A percentile compares a stretch with the other conserved stretches of the same genome.
phyloP scores from a whole-genome alignment of 305 asterid genomes.

The Lippia alba region DNA sequence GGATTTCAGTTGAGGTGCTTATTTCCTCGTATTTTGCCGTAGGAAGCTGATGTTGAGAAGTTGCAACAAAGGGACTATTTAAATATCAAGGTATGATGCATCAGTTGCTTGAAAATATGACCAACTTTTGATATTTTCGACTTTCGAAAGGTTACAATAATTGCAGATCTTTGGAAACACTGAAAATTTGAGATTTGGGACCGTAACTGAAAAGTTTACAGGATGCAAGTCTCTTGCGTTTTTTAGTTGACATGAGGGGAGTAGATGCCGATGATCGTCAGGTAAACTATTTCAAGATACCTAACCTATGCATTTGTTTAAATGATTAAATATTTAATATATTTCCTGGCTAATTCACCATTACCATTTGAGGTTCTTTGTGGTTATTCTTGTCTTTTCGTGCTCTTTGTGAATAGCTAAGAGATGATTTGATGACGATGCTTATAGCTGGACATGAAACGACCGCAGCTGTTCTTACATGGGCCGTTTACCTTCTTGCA shows the following conservation, averaged over 20 bases:
- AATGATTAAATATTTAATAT: too few relatives aligned
- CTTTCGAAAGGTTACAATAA: conserved; percentile 22
- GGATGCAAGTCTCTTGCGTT: conserved; percentile 98
- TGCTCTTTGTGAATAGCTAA: conserved; percentile 59
- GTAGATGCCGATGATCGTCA: conserved; percentile 96
- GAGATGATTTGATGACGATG: conserved; percentile 99
- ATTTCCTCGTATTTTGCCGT: conserved; percentile 37
- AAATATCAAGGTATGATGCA: conserved; percentile 73
- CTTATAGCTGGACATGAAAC: conserved; percentile 99
- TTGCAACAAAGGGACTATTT: conserved; percentile 92
- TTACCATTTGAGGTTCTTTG: conserved; percentile 15
- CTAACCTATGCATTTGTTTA: conserved; percentile 21
- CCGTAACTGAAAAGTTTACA: conserved; percentile 68
- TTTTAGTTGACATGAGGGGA: conserved; percentile 98
- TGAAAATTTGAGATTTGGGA: conserved; percentile 43
- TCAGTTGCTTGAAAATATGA: conserved; percentile 28
- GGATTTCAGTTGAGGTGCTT: conserved; percentile 16
- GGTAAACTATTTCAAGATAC: conserved; percentile 52
- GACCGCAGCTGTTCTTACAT: conserved; percentile 95
- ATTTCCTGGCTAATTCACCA: not conserved
- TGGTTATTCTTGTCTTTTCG: conserved; percentile 21
- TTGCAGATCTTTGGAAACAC: conserved; percentile 28
- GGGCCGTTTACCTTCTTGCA: conserved; percentile 91
- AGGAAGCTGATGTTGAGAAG: conserved; percentile 97
- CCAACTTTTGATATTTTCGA: conserved; percentile 20